Percentiles rank a stretch among this genome's conserved stretches.
Conservation (phyloP, 2,329 filamentous ascomycete species). For the Diplodia scrobiculata region DNA sequence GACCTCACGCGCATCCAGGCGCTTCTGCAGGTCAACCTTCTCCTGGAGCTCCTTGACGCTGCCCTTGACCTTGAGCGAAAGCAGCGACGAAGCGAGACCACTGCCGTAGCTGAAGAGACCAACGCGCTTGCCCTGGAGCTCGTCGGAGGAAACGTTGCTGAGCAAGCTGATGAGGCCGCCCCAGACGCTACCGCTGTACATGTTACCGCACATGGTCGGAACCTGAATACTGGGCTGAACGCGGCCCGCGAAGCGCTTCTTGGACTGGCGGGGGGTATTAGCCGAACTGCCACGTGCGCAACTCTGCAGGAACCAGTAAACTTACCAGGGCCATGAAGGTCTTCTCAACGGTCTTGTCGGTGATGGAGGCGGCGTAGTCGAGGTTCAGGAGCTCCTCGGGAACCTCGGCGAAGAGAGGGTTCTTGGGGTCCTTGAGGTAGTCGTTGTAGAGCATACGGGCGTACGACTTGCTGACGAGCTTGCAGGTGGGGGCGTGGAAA, state of each 20-base stretch:
- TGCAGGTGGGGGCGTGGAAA: conserved; percentile 59
- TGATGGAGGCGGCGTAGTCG: conserved; percentile 51
- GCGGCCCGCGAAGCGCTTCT: conserved; percentile 55
- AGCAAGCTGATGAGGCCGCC: conserved; percentile 53
- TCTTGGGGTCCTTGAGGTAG: conserved; percentile 51
- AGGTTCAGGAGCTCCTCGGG: conserved; percentile 53
- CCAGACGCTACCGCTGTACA: conserved; percentile 59
- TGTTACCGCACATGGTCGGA: conserved; percentile 58
- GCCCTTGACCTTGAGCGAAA: conserved; percentile 53
- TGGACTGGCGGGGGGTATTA: conserved; percentile 37
- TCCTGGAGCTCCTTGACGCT: conserved; percentile 51
- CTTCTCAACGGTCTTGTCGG: conserved; percentile 58
- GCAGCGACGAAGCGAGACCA: conserved; percentile 55
- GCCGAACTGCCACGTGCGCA: neutral
- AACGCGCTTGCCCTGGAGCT: conserved; percentile 55
- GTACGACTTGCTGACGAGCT: conserved; percentile 58
- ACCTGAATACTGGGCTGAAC: conserved; percentile 55
- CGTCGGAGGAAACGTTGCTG: conserved; percentile 50
- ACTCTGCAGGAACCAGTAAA: neutral
- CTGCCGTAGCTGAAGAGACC: conserved; percentile 58
- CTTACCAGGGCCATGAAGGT: conserved; percentile 51
- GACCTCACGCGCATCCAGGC: conserved; percentile 50
- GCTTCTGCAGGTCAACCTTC: conserved; percentile 52
- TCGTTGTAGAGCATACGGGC: conserved; percentile 58
- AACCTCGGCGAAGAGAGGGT: conserved; percentile 54